A percentile compares a stretch with the other conserved stretches of the same genome.
Evolutionary conservation across 371 early-diverging fungal genomes (phyloP).

Genomic region (Apophysomyces trapeziformis): DNA sequence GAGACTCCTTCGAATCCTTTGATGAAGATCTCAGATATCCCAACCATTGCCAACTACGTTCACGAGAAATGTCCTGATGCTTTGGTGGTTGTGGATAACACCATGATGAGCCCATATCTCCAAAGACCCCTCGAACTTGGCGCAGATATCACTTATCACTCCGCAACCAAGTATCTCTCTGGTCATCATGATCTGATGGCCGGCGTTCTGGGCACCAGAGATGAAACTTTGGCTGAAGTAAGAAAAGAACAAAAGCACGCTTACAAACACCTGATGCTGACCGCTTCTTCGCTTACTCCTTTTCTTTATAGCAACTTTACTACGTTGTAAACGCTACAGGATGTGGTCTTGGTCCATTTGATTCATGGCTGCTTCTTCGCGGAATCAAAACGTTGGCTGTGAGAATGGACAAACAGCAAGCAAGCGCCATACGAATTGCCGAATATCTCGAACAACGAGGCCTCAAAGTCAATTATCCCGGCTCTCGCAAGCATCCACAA

Average conservation of each 20-base stretch:
- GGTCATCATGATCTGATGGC: constrained; percentile 96
- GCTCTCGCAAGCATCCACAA: constrained; percentile 85
- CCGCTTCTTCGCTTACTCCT: constrained; percentile 4
- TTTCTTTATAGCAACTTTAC: constrained; percentile 55
- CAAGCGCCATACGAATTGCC: constrained; percentile 78
- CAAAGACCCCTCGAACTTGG: constrained; percentile 86
- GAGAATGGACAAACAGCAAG: constrained; percentile 87
- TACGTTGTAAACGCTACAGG: constrained; percentile 94
- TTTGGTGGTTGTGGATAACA: constrained; percentile 91
- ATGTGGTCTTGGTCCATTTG: constrained; percentile 85
- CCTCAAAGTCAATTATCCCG: constrained; percentile 90
- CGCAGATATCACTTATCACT: constrained; percentile 88
- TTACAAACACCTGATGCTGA: neutral
- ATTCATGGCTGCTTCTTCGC: constrained; percentile 84
- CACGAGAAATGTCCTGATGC: constrained; percentile 72
- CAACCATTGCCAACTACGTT: constrained; percentile 70
- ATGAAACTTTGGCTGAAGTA: constrained; percentile 73
- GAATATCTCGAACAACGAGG: constrained; percentile 77
- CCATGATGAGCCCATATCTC: constrained; percentile 93
- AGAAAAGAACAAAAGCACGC: constrained; percentile 9
- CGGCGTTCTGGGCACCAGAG: constrained; percentile 81
- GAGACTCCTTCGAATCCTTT: constrained; percentile 94
- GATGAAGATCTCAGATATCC: constrained; percentile 85
- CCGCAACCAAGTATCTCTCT: constrained; percentile 88
- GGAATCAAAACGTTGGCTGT: constrained; percentile 90